A percentile compares a stretch with the other conserved stretches of the same genome.
phyloP scores from a whole-genome alignment of 1,284 basidiomycete species.

The Mycosarcoma mackinlayi region DNA sequence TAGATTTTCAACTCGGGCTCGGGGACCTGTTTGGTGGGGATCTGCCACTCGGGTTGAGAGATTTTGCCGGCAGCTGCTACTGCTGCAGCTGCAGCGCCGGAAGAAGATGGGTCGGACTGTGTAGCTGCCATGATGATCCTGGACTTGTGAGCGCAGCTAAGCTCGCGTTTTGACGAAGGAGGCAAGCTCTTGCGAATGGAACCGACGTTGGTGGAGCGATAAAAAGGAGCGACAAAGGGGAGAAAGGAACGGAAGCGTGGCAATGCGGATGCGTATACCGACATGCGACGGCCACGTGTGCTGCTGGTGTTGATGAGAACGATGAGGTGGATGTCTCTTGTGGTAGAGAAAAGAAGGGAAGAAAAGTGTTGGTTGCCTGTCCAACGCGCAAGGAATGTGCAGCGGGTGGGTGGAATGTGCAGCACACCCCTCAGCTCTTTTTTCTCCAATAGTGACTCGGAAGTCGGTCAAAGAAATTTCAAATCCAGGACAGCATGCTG shows the following conservation, averaged over 20 bases:
- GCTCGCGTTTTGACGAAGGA: conserved; percentile 2
- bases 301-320: neutral
- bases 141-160: conserved; percentile 39
- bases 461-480: conserved; percentile 13
- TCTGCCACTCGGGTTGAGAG: conserved; percentile 44
- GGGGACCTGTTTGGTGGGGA: conserved; percentile 33
- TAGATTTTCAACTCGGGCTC: conserved; percentile 79
- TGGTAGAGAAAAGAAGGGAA: neutral
- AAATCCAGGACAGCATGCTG: neutral
- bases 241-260: conserved; percentile 11
- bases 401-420: conserved; percentile 9
- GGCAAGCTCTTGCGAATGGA: neutral
- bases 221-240: conserved; percentile 10
- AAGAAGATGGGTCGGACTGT: conserved; percentile 29
- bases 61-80: conserved; percentile 25
- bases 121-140: conserved; percentile 43
- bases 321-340: neutral
- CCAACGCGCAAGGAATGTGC: too few species aligned
- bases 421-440: too few species aligned
- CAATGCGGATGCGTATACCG: conserved; percentile 17
- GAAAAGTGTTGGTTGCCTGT: conserved; percentile 12
- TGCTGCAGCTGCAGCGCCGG: conserved; percentile 7
- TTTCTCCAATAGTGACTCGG: conserved; percentile 19
- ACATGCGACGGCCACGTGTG: conserved; percentile 24
- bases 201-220: neutral